phyloP scores from a whole-genome alignment of 1,284 basidiomycete species.

The Cutaneotrichosporon dermatis region DNA sequence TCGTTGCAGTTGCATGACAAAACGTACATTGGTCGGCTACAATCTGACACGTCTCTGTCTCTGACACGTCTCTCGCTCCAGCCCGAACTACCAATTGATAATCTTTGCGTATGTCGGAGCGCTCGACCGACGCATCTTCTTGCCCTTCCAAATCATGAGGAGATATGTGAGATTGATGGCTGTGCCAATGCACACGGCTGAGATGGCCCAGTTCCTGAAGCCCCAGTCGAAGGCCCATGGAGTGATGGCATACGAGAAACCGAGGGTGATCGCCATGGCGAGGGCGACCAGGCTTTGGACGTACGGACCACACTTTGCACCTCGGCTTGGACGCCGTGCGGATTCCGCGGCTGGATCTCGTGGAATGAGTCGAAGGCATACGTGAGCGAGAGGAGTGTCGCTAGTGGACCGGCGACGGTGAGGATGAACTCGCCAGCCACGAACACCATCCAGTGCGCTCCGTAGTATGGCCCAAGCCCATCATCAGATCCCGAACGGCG shows the following conservation, averaged over 20 bases:
- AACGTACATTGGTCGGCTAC: no score
- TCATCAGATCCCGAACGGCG: slow-evolving; percentile 25
- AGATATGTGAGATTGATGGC: slow-evolving; percentile 7
- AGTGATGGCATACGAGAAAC: slow-evolving; percentile 7
- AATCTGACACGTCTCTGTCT: no score
- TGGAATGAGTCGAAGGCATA: slow-evolving; percentile 23
- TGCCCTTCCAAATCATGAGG: slow-evolving; percentile 11
- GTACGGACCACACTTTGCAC: slow-evolving; percentile 18
- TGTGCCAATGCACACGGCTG: slow-evolving; percentile 5
- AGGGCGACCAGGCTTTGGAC: slow-evolving; percentile 20
- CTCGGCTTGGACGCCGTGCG: slow-evolving; percentile 15
- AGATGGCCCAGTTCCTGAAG: slow-evolving; percentile 18
- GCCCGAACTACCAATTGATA: no score
- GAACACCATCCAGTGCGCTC: slow-evolving; percentile 29
- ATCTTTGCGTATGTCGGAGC: no score
- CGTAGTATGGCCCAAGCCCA: slow-evolving; percentile 24
- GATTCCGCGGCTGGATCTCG: slow-evolving; percentile 6
- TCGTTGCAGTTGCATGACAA: no score
- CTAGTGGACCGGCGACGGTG: slow-evolving; percentile 22
- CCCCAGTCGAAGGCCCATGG: slow-evolving; percentile 19
- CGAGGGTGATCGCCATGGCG: slow-evolving; percentile 18
- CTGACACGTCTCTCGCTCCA: no score
- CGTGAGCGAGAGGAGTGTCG: slow-evolving; percentile 18
- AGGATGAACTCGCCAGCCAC: slow-evolving; percentile 23
- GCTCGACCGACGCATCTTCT: neutral